These are phyloP conservation scores for Aegilops umbellulata DNA, from an alignment of 176 grass and related monocot genomes.

Conservation along the genomic window DNA sequence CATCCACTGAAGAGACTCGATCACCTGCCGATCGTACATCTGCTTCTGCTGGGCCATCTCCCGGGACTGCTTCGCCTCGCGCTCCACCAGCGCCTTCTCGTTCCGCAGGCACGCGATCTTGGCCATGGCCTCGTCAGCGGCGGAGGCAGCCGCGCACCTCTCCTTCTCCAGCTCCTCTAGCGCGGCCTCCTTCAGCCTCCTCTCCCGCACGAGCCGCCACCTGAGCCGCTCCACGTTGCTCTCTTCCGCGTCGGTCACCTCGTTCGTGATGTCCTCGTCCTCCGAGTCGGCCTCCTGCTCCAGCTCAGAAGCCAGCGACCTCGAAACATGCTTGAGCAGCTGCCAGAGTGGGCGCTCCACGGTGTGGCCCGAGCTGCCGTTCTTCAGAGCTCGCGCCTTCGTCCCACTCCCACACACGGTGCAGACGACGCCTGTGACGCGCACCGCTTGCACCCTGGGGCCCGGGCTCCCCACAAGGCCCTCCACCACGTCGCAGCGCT, in stretches of 20 bases:
- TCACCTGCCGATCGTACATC: conserved; percentile 61
- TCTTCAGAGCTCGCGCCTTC: conserved; percentile 43
- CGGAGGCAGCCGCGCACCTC: conserved; percentile 54
- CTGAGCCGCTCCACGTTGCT: conserved; percentile 29
- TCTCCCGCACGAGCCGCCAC: conserved; percentile 48
- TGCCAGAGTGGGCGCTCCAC: not conserved
- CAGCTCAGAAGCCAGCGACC: conserved; percentile 33
- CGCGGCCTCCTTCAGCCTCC: conserved; percentile 42
- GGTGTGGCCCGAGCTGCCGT: not conserved
- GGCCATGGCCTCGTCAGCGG: conserved; percentile 71
- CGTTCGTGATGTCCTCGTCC: conserved; percentile 12
- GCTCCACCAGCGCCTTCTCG: conserved; percentile 69
- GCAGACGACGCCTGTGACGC: conserved; percentile 41
- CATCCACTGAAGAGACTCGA: conserved; percentile 60
- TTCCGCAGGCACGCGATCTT: conserved; percentile 66
- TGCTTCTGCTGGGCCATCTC: conserved; percentile 66
- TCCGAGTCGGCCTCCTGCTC: conserved; percentile 28
- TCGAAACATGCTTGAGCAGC: conserved; percentile 13
- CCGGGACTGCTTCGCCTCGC: conserved; percentile 53
- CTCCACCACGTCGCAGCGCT: conserved; percentile 42
- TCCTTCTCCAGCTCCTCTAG: conserved; percentile 66
- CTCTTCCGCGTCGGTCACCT: conserved; percentile 30
- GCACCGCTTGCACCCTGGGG: conserved; percentile 20
- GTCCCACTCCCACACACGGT: conserved; percentile 42
- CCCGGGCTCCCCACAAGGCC: conserved; percentile 29